phyloP scores from a whole-genome alignment of 768 basidiomycete species.

The Suillus subalutaceus region DNA sequence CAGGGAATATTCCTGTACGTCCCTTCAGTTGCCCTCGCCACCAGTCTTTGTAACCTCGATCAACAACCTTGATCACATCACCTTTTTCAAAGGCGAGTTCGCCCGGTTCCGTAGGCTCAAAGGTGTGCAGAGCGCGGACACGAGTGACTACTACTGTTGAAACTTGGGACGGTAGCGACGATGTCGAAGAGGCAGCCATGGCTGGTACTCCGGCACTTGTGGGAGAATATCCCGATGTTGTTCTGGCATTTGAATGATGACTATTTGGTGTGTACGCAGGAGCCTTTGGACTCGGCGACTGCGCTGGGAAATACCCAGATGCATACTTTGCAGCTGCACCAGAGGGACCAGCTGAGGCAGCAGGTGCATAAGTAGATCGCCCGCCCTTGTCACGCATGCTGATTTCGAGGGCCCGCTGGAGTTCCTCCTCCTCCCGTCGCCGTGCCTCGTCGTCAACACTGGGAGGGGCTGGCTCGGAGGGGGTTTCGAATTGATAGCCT shows the following conservation, averaged over 20 bases:
- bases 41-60: conserved; percentile 95
- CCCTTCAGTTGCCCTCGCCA: conserved; percentile 93
- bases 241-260: conserved; percentile 34
- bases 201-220: conserved; percentile 9
- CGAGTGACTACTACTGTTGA: conserved; percentile 62
- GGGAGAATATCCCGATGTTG: conserved; percentile 60
- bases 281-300: conserved; percentile 21
- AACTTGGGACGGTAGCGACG: conserved; percentile 28
- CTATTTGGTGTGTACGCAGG: conserved; percentile 13
- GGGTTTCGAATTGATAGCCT: conserved; percentile 76
- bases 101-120: conserved; percentile 84
- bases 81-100: conserved; percentile 92
- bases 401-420: conserved; percentile 90
- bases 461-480: conserved; percentile 66
- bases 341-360: conserved; percentile 39
- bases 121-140: conserved; percentile 87
- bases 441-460: conserved; percentile 78
- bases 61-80: conserved; percentile 93
- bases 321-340: conserved; percentile 26
- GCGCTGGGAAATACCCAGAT: conserved; percentile 22
- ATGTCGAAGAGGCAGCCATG: conserved; percentile 28
- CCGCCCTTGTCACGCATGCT: conserved; percentile 93
- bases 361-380: conserved; percentile 53
- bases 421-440: conserved; percentile 90
- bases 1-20: conserved; percentile 93